Base-by-base conservation (phyloP, 2,329 filamentous ascomycete genomes). In the Paecilomyces sp. region DNA sequence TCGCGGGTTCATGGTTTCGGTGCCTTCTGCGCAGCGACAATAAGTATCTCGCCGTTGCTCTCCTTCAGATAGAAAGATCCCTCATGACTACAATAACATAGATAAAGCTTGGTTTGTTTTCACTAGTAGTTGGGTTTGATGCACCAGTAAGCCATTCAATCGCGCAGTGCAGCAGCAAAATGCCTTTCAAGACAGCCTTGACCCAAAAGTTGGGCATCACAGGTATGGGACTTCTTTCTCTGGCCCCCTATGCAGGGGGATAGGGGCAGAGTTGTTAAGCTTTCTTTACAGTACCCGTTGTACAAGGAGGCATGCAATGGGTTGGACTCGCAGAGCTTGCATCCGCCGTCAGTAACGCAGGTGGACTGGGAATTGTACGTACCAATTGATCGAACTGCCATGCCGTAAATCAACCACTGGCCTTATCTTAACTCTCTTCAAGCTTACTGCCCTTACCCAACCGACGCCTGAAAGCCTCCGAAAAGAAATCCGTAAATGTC, bases 391-490 rank as follows among this genome's bases (percentile, higher is more conserved):
- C 25, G 25, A 6, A 28, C 25, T 28, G 25, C 25, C 25, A 28
- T 28, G 25, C 25, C 25, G 25, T 28, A 28, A 28, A 28, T 28
- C 25, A 28, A 28, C 25, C 25, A 28, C 6, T 28, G 25, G 6
- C 25, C 25, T 28, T 28, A 28, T 28, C 25, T 28, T 28, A 6
- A 28, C 25, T 28, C 33, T 58, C 36, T 55, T 2, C 24, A 31
- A 13, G 78, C 74, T 81, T 51, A 83, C 80, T 25, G 81, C 81
- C 13, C 77, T 97, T 70, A 97, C 95, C 58, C 95, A 96, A 84
- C 90, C 94, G 34, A 88, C 90, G 15, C 93, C 94, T 55, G 90
- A 92, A 76, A 92, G 91, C 72, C 87, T 99, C 59, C 92, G 93
- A 75, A 89, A 90, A 72, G 94, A 99, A 80, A 99, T 99, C 77